Conservation (phyloP, 1,139 yeast genomes). For the Yamadazyma dushanensis region DNA sequence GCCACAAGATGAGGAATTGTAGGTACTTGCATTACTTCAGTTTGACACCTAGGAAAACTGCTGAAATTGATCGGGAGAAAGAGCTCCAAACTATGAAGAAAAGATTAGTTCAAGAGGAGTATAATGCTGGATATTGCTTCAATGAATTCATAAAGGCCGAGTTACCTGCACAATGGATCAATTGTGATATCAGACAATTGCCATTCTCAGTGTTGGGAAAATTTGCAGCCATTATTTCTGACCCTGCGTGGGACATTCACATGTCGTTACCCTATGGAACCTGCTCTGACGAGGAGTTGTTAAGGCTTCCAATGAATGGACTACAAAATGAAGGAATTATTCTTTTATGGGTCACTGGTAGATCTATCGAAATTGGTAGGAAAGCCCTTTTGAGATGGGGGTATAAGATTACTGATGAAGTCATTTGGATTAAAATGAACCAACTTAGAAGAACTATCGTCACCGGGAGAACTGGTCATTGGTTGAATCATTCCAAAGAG, state of each 20-base stretch:
- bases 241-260: conserved; percentile 89
- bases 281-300: conserved; percentile 69
- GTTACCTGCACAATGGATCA: conserved; percentile 79
- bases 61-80: conserved; percentile 10
- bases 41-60: conserved; percentile 41
- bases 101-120: conserved; percentile 37
- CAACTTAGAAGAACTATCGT: conserved; percentile 86
- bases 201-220: conserved; percentile 74
- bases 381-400: conserved; percentile 82
- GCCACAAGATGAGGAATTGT: conserved; percentile 81
- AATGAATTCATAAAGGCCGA: conserved; percentile 28
- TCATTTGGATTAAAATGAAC: conserved; percentile 89
- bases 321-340: conserved; percentile 83
- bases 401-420: conserved; percentile 70
- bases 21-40: conserved; percentile 80
- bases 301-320: conserved; percentile 61
- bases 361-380: conserved; percentile 87
- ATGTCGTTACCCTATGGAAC: conserved; percentile 80
- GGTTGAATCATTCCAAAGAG: conserved; percentile 95
- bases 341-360: conserved; percentile 90
- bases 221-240: conserved; percentile 85
- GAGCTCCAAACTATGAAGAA: conserved; percentile 17
- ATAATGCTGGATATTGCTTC: conserved; percentile 58
- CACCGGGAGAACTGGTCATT: conserved; percentile 95
- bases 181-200: conserved; percentile 73